Evolutionary conservation across 2,329 filamentous ascomycete genomes (phyloP).

Genomic region (Fusarium napiforme): DNA sequence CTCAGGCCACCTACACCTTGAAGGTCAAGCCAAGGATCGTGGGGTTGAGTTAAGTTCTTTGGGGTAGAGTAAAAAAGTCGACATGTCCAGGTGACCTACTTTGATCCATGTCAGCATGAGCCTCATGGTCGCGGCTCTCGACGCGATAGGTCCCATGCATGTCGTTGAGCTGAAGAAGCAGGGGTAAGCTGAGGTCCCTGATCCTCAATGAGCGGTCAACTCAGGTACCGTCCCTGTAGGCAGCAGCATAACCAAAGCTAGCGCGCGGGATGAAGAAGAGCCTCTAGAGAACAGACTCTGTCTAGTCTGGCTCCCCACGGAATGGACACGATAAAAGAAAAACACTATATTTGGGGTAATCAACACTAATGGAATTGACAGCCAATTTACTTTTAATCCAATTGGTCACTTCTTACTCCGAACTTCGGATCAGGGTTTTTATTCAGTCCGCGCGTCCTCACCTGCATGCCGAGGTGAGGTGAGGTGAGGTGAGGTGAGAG

Average conservation of each 20-base stretch:
- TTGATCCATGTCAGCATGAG: conserved; percentile 20
- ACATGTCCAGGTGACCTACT: conserved; percentile 20
- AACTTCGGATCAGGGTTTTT: background rate
- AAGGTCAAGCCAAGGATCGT: conserved; percentile 18
- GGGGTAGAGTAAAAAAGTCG: background rate
- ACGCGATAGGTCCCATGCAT: conserved; percentile 23
- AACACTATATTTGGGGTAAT: background rate
- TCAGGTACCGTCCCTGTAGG: conserved; percentile 12
- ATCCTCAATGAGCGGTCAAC: conserved; percentile 27
- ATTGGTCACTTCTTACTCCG: background rate
- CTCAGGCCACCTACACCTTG: conserved; percentile 11
- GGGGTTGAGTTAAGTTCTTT: conserved; percentile 8
- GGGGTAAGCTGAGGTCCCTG: conserved; percentile 21
- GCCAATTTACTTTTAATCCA: background rate
- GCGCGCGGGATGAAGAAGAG: background rate
- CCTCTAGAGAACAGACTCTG: background rate
- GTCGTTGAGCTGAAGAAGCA: conserved; percentile 24
- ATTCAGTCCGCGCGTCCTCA: background rate
- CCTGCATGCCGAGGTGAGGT: background rate
- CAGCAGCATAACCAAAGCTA: conserved; percentile 15
- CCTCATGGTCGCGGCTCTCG: conserved; percentile 22
- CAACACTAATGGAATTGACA: background rate
- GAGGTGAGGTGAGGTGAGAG: background rate
- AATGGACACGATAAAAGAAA: background rate
- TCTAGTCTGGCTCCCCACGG: background rate